Percentiles rank a stretch among this genome's conserved stretches.
Evolutionary conservation across 2,329 filamentous ascomycete genomes (phyloP).

Genomic region (Aspergillus amoenus): DNA sequence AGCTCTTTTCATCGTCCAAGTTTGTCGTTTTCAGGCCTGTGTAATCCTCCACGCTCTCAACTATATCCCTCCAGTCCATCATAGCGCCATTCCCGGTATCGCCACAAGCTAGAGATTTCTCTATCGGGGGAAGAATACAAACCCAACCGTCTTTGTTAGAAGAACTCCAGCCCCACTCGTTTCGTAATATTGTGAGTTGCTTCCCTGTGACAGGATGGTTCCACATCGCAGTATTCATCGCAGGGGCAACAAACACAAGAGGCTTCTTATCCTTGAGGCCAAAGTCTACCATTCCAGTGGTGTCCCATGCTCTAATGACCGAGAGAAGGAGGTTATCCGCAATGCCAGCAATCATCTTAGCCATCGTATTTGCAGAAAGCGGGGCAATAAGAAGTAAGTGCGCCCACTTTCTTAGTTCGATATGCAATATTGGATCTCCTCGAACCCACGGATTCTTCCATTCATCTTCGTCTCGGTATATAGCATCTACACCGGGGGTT

Average conservation of each 20-base stretch:
- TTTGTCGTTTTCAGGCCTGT: conserved; percentile 12
- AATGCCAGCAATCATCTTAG: conserved; percentile 77
- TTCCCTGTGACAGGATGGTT: conserved; percentile 74
- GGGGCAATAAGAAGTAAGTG: conserved; percentile 78
- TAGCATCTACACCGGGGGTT: conserved; percentile 71
- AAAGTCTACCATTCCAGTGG: conserved; percentile 59
- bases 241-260: conserved; percentile 72
- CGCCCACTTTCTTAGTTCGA: conserved; percentile 81
- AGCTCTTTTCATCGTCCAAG: not conserved
- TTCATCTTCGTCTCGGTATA: conserved; percentile 84
- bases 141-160: conserved; percentile 55
- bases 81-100: conserved; percentile 81
- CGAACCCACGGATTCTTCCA: conserved; percentile 77
- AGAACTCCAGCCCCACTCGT: conserved; percentile 67
- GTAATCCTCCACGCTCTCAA: conserved; percentile 59
- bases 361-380: conserved; percentile 79
- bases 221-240: conserved; percentile 94
- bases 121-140: conserved; percentile 69
- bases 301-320: conserved; percentile 86
- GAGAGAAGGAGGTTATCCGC: conserved; percentile 72
- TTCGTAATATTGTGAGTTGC: conserved; percentile 67
- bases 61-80: conserved; percentile 76
- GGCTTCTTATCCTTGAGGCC: conserved; percentile 47
- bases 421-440: conserved; percentile 81
- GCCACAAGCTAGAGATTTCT: conserved; percentile 80